A percentile compares a stretch with the other conserved stretches of the same genome.
Evolutionary conservation across 2,329 filamentous ascomycete species (phyloP).

Genomic region (Ceratocystis diversiconidia): DNA sequence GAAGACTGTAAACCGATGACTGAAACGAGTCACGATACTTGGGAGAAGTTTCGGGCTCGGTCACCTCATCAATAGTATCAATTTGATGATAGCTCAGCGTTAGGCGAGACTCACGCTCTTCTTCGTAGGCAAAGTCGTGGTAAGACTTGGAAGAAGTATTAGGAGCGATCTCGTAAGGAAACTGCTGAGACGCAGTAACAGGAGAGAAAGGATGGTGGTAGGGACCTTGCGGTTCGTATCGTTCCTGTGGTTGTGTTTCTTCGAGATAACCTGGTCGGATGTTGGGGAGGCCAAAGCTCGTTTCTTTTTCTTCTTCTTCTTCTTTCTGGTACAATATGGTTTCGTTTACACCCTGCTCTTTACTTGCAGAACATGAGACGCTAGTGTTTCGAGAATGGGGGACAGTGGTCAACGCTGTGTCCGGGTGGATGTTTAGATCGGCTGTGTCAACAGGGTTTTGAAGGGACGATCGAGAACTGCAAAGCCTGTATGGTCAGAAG

Average conservation of each 20-base stretch:
- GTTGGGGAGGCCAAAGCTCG: background rate
- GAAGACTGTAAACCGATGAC: constrained; percentile 18
- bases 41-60: constrained; percentile 17
- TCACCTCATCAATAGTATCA: constrained; percentile 18
- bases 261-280: background rate
- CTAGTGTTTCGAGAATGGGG: constrained; percentile 15
- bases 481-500: background rate
- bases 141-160: constrained; percentile 7
- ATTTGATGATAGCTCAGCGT: constrained; percentile 15
- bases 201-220: background rate
- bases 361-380: constrained; percentile 10
- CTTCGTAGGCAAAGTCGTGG: constrained; percentile 11
- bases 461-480: constrained; percentile 8
- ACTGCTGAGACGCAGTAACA: background rate
- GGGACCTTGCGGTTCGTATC: background rate
- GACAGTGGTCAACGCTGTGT: background rate
- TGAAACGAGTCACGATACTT: constrained; percentile 18
- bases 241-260: background rate
- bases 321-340: background rate
- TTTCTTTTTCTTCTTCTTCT: background rate
- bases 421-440: background rate
- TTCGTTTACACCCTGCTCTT: constrained; percentile 1
- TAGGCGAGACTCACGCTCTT: constrained; percentile 15
- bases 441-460: constrained; percentile 10
- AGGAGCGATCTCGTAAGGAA: constrained; percentile 9